Evolutionary conservation across 306 rosid species (phyloP).

Genomic region (Gastrolobium bilobum): DNA sequence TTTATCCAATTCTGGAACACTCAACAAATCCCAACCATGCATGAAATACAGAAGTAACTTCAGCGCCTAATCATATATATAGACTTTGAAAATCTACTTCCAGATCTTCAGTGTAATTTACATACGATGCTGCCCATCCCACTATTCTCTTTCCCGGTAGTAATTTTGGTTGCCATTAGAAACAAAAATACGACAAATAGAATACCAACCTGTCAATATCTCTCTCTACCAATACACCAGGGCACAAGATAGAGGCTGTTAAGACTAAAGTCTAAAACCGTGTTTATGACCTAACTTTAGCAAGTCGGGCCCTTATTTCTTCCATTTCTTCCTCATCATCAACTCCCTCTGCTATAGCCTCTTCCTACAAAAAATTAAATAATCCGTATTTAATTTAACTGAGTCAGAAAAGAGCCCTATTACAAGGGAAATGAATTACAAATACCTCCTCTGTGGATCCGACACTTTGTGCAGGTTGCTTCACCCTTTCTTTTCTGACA

Average conservation of each 20-base stretch:
- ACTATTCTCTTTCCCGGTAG: constrained; percentile 12
- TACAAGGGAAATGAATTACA: constrained; percentile 10
- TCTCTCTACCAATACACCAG: neutral
- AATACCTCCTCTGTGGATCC: constrained; percentile 57
- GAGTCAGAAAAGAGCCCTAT: neutral
- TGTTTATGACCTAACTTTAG: constrained; percentile 62
- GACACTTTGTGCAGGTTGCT: constrained; percentile 65
- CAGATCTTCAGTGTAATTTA: constrained; percentile 27
- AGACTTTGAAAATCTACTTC: neutral
- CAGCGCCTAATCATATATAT: neutral
- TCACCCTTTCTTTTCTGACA: constrained; percentile 64
- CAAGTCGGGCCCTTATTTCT: constrained; percentile 69
- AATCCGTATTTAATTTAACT: constrained; percentile 1
- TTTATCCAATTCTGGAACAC: neutral
- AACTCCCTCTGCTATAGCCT: constrained; percentile 60
- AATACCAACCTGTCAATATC: neutral
- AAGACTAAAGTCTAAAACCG: neutral
- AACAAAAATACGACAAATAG: constrained; percentile 7
- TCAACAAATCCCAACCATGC: neutral
- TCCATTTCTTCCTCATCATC: constrained; percentile 67
- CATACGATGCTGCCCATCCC: constrained; percentile 4
- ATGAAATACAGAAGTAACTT: neutral
- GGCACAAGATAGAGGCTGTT: neutral
- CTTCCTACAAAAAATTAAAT: constrained; percentile 48
- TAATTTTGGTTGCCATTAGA: too few relatives aligned